A percentile compares a stretch with the other conserved stretches of the same genome.
Evolutionary conservation across 202 grass and related monocot genomes (phyloP).

Genomic region (Zizania palustris): DNA sequence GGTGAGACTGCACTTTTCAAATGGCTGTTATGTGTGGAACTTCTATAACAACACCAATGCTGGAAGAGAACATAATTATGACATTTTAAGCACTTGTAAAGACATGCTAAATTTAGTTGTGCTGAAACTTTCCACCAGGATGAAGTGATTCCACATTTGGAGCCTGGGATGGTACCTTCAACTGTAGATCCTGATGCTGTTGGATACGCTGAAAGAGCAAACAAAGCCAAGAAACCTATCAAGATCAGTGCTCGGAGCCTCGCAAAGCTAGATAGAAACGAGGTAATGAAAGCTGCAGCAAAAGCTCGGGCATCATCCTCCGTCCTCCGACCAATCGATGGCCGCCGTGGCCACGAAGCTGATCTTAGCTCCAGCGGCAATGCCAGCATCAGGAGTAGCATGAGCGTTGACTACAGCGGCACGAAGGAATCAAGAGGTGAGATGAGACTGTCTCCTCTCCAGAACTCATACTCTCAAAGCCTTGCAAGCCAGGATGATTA

Average conservation of each 20-base stretch:
- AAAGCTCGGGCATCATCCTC: slow-evolving; percentile 97
- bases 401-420: slow-evolving; percentile 60
- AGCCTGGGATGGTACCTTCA: slow-evolving; percentile 87
- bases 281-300: slow-evolving; percentile 86
- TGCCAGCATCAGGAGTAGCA: slow-evolving; percentile 75
- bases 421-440: slow-evolving; percentile 66
- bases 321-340: slow-evolving; percentile 76
- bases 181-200: slow-evolving; percentile 87
- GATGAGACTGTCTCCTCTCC: slow-evolving; percentile 62
- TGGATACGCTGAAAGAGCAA: slow-evolving; percentile 68
- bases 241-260: slow-evolving; percentile 98
- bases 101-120: slow-evolving; percentile 34
- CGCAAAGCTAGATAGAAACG: slow-evolving; percentile 78
- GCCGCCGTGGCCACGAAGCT: slow-evolving; percentile 50
- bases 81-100: not conserved
- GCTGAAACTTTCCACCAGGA: slow-evolving; percentile 60
- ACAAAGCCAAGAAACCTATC: slow-evolving; percentile 81
- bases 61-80: slow-evolving; percentile 11
- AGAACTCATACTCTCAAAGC: slow-evolving; percentile 70
- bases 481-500: slow-evolving; percentile 80
- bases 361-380: slow-evolving; percentile 73
- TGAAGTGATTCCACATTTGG: slow-evolving; percentile 93
- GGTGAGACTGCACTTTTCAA: slow-evolving; percentile 49
- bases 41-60: slow-evolving; percentile 13
- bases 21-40: slow-evolving; percentile 1